Evolutionary conservation across 805 yeast genomes (phyloP).

Genomic region (Ogataea pini): DNA sequence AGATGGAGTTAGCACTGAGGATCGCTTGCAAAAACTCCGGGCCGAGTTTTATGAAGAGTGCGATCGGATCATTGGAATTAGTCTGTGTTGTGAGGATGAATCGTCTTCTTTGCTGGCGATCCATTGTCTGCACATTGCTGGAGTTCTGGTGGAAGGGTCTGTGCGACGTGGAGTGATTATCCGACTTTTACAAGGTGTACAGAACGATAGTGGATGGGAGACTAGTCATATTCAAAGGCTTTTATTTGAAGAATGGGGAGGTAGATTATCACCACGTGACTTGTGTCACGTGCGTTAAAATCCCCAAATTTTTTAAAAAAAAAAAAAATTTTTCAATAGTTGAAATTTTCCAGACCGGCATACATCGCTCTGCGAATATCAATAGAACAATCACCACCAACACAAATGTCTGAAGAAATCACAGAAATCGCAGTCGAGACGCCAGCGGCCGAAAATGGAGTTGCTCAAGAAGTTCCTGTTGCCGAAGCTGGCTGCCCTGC

Average conservation of each 20-base stretch:
- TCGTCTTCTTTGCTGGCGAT: conserved; percentile 12
- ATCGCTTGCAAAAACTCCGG: conserved; percentile 1
- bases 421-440: conserved; percentile 2
- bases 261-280: not conserved
- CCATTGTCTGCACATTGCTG: conserved; percentile 16
- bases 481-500: conserved; percentile 7
- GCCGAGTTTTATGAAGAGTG: conserved; percentile 5
- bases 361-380: not conserved
- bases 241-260: conserved; percentile 6
- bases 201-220: conserved; percentile 13
- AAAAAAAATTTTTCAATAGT: not conserved
- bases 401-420: not conserved
- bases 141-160: conserved; percentile 11
- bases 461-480: conserved; percentile 12
- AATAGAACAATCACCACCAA: not conserved
- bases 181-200: conserved; percentile 7
- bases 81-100: conserved; percentile 16
- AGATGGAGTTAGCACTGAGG: no score
- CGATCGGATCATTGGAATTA: conserved; percentile 16
- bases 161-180: conserved; percentile 7
- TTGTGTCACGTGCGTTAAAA: not conserved
- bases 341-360: not conserved
- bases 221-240: conserved; percentile 7
- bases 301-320: not conserved
- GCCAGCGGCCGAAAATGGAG: conserved; percentile 6